These are phyloP conservation scores for Cordyceps cicadae DNA, from an alignment of 2,329 filamentous ascomycete species.

Conservation along the genomic window DNA sequence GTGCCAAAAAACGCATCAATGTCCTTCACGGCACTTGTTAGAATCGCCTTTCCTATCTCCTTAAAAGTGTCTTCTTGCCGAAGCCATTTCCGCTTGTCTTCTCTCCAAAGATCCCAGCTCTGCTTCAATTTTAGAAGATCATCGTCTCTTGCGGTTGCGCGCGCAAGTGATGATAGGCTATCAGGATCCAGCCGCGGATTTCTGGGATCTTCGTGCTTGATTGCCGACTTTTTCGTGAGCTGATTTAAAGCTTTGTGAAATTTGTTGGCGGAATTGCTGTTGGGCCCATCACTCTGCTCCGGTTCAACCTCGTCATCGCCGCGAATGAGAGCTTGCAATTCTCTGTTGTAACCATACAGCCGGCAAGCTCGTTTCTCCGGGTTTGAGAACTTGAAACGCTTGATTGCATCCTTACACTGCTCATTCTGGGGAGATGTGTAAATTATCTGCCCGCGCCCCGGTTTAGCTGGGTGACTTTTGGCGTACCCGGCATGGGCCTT, in stretches of 20 bases:
- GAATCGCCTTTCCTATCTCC: neutral
- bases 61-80: neutral
- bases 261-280: neutral
- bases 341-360: neutral
- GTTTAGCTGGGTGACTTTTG: neutral
- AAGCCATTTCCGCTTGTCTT: neutral
- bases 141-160: neutral
- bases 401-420: neutral
- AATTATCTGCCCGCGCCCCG: neutral
- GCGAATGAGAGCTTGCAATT: neutral
- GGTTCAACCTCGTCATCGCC: neutral
- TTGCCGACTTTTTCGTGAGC: neutral
- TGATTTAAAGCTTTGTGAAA: neutral
- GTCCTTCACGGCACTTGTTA: neutral
- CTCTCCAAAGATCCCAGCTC: neutral
- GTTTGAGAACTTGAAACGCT: neutral
- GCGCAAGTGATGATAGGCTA: neutral
- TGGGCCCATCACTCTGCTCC: neutral
- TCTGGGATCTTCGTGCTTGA: neutral
- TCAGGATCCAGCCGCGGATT: neutral
- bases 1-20: neutral
- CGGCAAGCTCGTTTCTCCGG: neutral
- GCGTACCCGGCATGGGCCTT: neutral
- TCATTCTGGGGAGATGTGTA: conserved; percentile 1
- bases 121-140: neutral